Base-by-base conservation (phyloP, 1,139 yeast species). In the Schizosaccharomyces versatilis region DNA sequence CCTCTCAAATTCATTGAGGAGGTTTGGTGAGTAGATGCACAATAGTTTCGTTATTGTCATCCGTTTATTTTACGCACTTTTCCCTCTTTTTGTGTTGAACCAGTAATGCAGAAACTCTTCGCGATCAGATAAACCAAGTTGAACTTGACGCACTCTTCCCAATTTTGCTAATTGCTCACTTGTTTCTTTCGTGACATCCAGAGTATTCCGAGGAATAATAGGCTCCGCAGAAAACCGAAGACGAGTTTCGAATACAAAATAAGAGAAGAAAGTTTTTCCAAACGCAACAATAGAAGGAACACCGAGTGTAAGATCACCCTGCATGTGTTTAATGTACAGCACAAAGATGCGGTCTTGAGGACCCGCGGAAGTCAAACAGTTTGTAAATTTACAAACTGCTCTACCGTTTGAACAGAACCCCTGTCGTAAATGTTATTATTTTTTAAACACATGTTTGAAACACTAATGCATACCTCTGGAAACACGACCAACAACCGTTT, bases 191-290 rank as follows among this genome's bases (percentile, higher is more conserved):
- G 38, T 44, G 19, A 44, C 49, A 24, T 44, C 12, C 15, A n/a
- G 19, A 9, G 38, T 19, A 7, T 44, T 44, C n/a, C 38, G 19
- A 2, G 49, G 49, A 3, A 44, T 24, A 8, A 17, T 15, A 17
- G 49, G 49, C 9, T 44, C 49, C 38, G 49, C 49, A 10, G 49
- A 44, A 17, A 44, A 17, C 9, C 49, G 49, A 44, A 32, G 15
- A n/a, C 49, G 49, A 44, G 15, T 24, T 44, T 44, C 49, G n/a
- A 44, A 44, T n/a, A 36, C 19, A 44, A 17, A n/a, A 6, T 32
- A 19, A 10, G 32, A 17, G 14, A 44, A 44, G 19, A 44, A n/a
- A 36, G 49, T 19, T 19, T 36, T 19, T 10, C 10, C 32, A 44
- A 44, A 44, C 14, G 38, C 32, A 12, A 44, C 19, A 10, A 44